Conservation (phyloP, 169 alveolate species). For the Cryptosporidium bovis region DNA sequence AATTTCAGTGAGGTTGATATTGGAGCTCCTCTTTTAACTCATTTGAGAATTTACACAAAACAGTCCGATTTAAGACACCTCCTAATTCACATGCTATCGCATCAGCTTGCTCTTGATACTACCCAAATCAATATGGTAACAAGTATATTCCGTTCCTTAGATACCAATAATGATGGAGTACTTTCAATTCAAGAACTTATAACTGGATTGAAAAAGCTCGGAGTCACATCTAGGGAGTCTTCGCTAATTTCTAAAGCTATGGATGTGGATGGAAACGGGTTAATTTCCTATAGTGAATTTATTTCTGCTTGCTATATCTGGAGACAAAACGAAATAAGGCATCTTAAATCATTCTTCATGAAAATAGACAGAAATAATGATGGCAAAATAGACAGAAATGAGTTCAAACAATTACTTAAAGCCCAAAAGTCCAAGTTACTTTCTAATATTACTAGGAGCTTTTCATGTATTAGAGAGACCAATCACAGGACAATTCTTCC, state of each 20-base stretch:
- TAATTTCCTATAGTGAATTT: constrained; percentile 61
- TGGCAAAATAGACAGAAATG: constrained; percentile 42
- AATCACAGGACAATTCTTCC: constrained; percentile 57
- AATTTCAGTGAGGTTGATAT: constrained; percentile 44
- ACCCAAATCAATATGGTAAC: constrained; percentile 58
- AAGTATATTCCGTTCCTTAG: constrained; percentile 33
- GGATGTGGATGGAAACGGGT: constrained; percentile 64
- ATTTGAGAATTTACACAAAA: constrained; percentile 31
- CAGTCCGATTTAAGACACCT: constrained; percentile 44
- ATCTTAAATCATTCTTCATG: constrained; percentile 51
- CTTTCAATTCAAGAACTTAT: constrained; percentile 13
- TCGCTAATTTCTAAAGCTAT: constrained; percentile 40
- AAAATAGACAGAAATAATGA: constrained; percentile 25
- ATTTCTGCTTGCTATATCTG: constrained; percentile 67
- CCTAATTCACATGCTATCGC: constrained; percentile 41
- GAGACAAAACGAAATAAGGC: constrained; percentile 57
- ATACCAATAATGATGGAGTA: constrained; percentile 38
- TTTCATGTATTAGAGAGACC: constrained; percentile 9
- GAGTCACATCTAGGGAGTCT: constrained; percentile 31
- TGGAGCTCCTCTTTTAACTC: constrained; percentile 27
- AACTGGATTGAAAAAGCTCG: constrained; percentile 7
- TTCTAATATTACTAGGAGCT: constrained; percentile 42
- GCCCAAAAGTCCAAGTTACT: constrained; percentile 59
- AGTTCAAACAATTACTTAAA: constrained; percentile 42
- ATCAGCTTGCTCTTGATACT: constrained; percentile 60